Conservation (phyloP, 2,329 filamentous ascomycete species). For the Neopestalotiopsis sp. region DNA sequence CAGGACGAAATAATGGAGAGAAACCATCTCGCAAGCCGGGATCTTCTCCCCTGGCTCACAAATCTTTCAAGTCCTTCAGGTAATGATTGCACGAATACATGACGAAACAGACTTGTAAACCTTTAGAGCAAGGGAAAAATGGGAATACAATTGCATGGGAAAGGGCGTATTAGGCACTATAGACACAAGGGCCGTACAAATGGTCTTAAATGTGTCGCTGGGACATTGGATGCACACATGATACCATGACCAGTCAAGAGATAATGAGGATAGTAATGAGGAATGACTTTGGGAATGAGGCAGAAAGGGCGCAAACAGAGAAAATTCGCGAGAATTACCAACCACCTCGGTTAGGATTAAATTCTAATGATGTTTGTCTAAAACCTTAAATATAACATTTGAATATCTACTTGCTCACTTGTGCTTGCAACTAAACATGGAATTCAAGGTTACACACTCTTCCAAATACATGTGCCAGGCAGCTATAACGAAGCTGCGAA, state of each 20-base stretch:
- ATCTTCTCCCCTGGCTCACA: slow-evolving; percentile 49
- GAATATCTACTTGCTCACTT: too few relatives aligned
- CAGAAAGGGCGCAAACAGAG: background rate
- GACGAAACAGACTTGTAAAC: background rate
- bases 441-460: too few relatives aligned
- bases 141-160: slow-evolving; percentile 12
- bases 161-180: slow-evolving; percentile 9
- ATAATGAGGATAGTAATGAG: slow-evolving; percentile 32
- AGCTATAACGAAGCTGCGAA: background rate
- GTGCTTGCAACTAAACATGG: too few relatives aligned
- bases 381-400: too few relatives aligned
- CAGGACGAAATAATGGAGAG: slow-evolving; percentile 37
- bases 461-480: background rate
- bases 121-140: background rate
- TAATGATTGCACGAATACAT: slow-evolving; percentile 30
- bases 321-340: background rate
- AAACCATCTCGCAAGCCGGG: slow-evolving; percentile 30
- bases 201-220: slow-evolving; percentile 2
- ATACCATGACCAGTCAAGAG: slow-evolving; percentile 34
- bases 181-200: slow-evolving; percentile 9
- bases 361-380: background rate
- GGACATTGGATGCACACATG: slow-evolving; percentile 29
- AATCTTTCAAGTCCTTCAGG: slow-evolving; percentile 50
- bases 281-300: slow-evolving; percentile 16
- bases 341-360: background rate